Percentiles rank a stretch among this genome's conserved stretches.
These are phyloP conservation scores for Penicillium manginii DNA, from an alignment of 495 filamentous ascomycete species.

Conservation along the genomic window DNA sequence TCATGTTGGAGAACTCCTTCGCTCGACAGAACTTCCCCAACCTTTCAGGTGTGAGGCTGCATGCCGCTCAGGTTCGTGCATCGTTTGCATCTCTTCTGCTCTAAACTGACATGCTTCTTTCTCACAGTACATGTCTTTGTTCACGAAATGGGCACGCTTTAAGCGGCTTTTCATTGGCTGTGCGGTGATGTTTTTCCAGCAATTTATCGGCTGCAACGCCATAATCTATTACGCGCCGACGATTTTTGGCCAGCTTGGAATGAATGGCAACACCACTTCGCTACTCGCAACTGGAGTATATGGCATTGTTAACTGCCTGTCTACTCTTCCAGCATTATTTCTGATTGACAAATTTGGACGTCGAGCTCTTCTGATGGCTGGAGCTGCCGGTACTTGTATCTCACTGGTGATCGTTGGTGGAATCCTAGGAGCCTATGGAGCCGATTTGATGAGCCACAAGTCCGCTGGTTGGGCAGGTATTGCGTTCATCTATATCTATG, in stretches of 20 bases:
- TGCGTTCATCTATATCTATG: slow-evolving; percentile 82
- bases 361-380: slow-evolving; percentile 51
- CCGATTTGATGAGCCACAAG: slow-evolving; percentile 59
- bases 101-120: neutral
- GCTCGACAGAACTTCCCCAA: slow-evolving; percentile 72
- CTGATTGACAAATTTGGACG: slow-evolving; percentile 80
- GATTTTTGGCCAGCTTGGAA: slow-evolving; percentile 72
- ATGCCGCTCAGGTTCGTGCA: slow-evolving; percentile 35
- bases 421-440: slow-evolving; percentile 67
- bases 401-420: slow-evolving; percentile 72
- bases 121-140: slow-evolving; percentile 69
- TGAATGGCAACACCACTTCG: slow-evolving; percentile 62
- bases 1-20: slow-evolving; percentile 77
- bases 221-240: slow-evolving; percentile 75
- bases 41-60: slow-evolving; percentile 58
- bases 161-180: slow-evolving; percentile 74
- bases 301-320: slow-evolving; percentile 75
- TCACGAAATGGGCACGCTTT: slow-evolving; percentile 74
- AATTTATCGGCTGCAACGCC: slow-evolving; percentile 69
- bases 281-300: slow-evolving; percentile 81
- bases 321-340: slow-evolving; percentile 74
- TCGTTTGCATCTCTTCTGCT: neutral
- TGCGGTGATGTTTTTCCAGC: slow-evolving; percentile 79
- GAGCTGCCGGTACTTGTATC: slow-evolving; percentile 61
- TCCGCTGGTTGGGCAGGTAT: slow-evolving; percentile 78